Evolutionary conservation across 2,329 filamentous ascomycete genomes (phyloP), one percentile per base, ranked within the genome.

Genomic region (Penicillium hordei): DNA sequence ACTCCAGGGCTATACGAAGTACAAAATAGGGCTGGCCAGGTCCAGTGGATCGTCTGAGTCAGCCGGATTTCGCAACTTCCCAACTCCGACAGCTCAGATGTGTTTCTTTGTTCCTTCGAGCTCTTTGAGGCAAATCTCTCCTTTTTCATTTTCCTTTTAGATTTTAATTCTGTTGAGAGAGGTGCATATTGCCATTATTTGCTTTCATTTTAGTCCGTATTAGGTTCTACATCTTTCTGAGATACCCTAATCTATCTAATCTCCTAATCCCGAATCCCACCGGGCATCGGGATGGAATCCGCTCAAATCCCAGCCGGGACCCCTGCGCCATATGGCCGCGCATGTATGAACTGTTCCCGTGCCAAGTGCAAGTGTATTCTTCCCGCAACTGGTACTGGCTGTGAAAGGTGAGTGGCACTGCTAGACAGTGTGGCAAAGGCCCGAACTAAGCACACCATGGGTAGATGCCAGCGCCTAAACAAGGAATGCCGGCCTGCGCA

Each of bases 401-500:
- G 69, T 48, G 67, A 71, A 50, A 69, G 69, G 69, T 71, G 42
- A 55, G 59, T 59, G 21, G 39, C 9, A 19, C 33, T n/a, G 10
- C 52, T 50, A 48, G 19, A 17, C 29, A 48, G 44, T 5, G 4
- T 44, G 19, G 29, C 5, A 48, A 27, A 21, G 36, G 5, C 27
- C 49, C 2, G 44, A 21, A 39, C 58, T 63, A 31, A 66, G 25
- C 25, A 10, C 7, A 9, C 10, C 23, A n/a, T 9, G 21, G 15
- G n/a, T 61, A 76, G 79, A 55, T 81, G 79, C 44, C 66, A 74
- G 48, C 75, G 78, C 5, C 65, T 81, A 1, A 71, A 72, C 23
- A 77, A 75, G 59, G 67, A 75, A 46, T 80, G 79, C 59, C 67
- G 70, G 19, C 74, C 77, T 12, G 73, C 76, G 9, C 63, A 65